Base-by-base conservation (phyloP, 345 rosid species). In the Sonneratia caseolaris region DNA sequence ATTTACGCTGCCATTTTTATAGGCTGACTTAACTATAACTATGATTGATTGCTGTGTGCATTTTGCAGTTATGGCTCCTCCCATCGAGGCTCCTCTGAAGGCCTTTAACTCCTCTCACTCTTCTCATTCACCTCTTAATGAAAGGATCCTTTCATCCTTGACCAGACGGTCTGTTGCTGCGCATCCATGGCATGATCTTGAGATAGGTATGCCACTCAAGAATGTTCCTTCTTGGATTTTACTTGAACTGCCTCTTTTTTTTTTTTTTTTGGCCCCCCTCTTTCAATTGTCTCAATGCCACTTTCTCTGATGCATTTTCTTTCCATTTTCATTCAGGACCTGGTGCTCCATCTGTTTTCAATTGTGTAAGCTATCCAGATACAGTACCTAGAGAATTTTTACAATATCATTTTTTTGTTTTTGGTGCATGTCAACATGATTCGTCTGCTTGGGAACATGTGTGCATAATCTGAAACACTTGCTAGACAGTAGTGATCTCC, bases 281-380 rank as follows among this genome's bases (percentile, higher is more conserved):
- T 62, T 62, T 10, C 9, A 9, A 32, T 27, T 27, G 38, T 32
- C 19, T 59, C 76, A 43, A 42, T 43, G 37, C 43, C 57, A 68
- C n/a, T 51, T 38, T 75, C 22, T 65, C 48, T 48, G 45, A 47
- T 47, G 3, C 8, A 38, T 40, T 40, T 16, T 27, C 22, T 66
- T 55, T 71, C 51, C 37, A 32, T 57, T 45, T 62, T 43, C 32
- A 51, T 69, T 38, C 82, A 95, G 98, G 98, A 73, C 99, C 98
- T 70, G 97, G 86, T 75, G 98, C 98, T 55, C 99, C 99, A 9
- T 76, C 72, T 5, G 64, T 96, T 76, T 96, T 90, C 85, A 88
- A 90, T 36, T 89, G 92, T 74, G 95, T 89, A 87, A 86, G 95
- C 59, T 69, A 55, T 48, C 19, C 7, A 47, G 62, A 70, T 24